These are phyloP conservation scores for Alternaria gaisen DNA, from an alignment of 2,329 filamentous ascomycete species.

Conservation along the genomic window DNA sequence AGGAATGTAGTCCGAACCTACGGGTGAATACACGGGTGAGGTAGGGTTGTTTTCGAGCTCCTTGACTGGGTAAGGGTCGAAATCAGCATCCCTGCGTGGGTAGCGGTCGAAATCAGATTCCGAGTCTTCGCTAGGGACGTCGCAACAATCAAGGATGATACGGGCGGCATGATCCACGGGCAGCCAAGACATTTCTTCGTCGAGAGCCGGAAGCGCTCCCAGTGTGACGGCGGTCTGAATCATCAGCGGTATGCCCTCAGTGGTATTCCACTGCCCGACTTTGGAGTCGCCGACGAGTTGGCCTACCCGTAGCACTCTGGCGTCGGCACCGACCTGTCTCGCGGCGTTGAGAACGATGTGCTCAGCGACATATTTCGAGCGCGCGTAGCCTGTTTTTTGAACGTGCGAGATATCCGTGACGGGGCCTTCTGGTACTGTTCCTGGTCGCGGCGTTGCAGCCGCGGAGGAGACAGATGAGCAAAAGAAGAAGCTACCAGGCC, in stretches of 20 bases:
- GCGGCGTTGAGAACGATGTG: conserved; percentile 50
- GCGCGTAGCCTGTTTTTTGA: conserved; percentile 62
- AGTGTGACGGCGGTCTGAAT: conserved; percentile 58
- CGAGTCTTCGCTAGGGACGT: neutral
- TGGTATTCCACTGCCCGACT: conserved; percentile 60
- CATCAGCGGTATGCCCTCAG: conserved; percentile 62
- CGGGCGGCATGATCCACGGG: conserved; percentile 56
- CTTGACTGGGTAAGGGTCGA: too few relatives aligned
- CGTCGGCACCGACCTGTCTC: conserved; percentile 23
- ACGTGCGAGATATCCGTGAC: conserved; percentile 52
- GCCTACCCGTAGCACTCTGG: conserved; percentile 53
- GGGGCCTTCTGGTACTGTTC: conserved; percentile 47
- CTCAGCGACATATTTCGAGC: conserved; percentile 61
- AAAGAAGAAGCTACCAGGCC: conserved; percentile 50
- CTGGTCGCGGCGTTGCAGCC: conserved; percentile 51
- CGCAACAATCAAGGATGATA: conserved; percentile 38
- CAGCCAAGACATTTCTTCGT: conserved; percentile 54
- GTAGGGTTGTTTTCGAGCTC: too few relatives aligned
- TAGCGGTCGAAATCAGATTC: too few relatives aligned
- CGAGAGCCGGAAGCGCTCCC: conserved; percentile 57
- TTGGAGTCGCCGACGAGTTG: conserved; percentile 60
- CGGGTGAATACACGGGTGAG: too few relatives aligned
- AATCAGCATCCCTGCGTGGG: too few relatives aligned
- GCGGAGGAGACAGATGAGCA: conserved; percentile 58
- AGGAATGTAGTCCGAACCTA: too few relatives aligned